Evolutionary conservation across 2,329 filamentous ascomycete genomes (phyloP).

Genomic region (Sphaerulina populicola): DNA sequence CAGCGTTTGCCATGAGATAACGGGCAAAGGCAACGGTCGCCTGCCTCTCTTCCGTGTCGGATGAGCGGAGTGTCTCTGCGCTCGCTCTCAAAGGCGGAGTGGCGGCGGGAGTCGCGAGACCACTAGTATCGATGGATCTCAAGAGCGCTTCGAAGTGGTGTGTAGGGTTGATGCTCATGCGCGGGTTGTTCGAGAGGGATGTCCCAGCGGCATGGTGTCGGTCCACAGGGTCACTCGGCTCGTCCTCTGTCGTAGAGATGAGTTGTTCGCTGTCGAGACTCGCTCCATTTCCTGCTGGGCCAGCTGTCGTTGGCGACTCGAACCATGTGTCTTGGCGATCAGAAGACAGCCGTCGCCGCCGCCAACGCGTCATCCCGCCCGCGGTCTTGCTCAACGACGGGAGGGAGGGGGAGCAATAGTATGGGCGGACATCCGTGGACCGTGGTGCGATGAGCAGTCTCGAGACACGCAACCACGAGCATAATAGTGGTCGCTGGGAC

Average conservation of each 20-base stretch:
- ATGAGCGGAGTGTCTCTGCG: background rate
- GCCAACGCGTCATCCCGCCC: background rate
- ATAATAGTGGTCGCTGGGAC: too few species aligned
- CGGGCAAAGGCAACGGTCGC: background rate
- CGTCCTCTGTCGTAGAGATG: background rate
- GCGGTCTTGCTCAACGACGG: too few species aligned
- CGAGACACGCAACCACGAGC: background rate
- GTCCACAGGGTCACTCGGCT: background rate
- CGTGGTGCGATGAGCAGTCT: too few species aligned
- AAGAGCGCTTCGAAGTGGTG: slow-evolving; percentile 18
- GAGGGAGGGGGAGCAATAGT: too few species aligned
- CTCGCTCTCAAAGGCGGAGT: slow-evolving; percentile 7
- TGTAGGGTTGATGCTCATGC: slow-evolving; percentile 23
- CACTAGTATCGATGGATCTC: slow-evolving; percentile 3
- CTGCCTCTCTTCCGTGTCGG: background rate
- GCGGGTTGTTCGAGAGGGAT: slow-evolving; percentile 7
- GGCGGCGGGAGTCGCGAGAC: slow-evolving; percentile 1
- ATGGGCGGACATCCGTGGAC: too few species aligned
- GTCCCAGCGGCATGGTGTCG: background rate
- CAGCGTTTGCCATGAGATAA: background rate
- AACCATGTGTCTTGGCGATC: background rate
- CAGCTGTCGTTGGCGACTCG: background rate
- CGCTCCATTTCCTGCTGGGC: background rate
- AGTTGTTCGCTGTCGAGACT: background rate
- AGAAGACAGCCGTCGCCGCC: background rate